phyloP scores from a whole-genome alignment of 176 grass and related monocot genomes.

The Saccharum spontaneum region DNA sequence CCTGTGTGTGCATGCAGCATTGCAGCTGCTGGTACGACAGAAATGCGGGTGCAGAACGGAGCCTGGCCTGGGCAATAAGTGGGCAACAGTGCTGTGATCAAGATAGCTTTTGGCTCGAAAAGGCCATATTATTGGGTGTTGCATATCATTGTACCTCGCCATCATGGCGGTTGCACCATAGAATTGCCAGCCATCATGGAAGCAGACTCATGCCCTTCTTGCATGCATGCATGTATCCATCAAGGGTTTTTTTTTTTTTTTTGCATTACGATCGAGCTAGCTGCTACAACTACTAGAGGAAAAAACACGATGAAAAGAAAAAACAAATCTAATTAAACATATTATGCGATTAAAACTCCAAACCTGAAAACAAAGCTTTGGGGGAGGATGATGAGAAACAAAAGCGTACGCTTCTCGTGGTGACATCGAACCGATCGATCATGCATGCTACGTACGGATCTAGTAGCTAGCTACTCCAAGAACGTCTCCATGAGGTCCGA shows the following conservation, averaged over 20 bases:
- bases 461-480: constrained; percentile 57
- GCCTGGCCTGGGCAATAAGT: constrained; percentile 23
- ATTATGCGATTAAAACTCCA: constrained; percentile 38
- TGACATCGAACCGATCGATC: not conserved
- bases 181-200: constrained; percentile 38
- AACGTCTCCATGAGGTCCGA: constrained; percentile 97
- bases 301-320: not conserved
- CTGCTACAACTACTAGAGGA: not conserved
- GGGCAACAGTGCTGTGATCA: constrained; percentile 30
- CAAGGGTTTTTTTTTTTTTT: not conserved
- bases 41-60: constrained; percentile 2
- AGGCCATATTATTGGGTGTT: constrained; percentile 49
- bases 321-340: constrained; percentile 43
- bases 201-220: constrained; percentile 60
- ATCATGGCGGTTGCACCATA: constrained; percentile 48
- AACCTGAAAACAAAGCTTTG: constrained; percentile 52
- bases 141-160: constrained; percentile 42
- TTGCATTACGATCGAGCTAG: constrained; percentile 8
- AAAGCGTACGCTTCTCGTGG: not conserved
- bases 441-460: not conserved
- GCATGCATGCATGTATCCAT: constrained; percentile 45
- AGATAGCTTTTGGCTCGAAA: constrained; percentile 30
- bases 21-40: not conserved
- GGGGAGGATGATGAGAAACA: constrained; percentile 4
- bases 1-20: not conserved